Evolutionary conservation across 495 filamentous ascomycete species (phyloP).

Genomic region (Oidiodendron maius): DNA sequence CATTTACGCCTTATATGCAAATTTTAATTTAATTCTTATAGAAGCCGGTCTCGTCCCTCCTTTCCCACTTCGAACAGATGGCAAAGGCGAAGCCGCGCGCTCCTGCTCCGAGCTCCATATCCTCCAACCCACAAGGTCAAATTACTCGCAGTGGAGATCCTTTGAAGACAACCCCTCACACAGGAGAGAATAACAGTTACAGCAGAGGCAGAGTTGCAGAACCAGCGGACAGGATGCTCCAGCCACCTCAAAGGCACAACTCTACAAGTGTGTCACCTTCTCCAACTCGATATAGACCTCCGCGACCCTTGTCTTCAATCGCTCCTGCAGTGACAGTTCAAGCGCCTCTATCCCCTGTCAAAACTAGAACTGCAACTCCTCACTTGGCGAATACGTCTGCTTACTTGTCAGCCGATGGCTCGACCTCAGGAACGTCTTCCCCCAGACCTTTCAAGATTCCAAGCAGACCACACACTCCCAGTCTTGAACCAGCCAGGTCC

Average conservation of each 20-base stretch:
- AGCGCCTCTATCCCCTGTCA: conserved; percentile 70
- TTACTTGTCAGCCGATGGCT: conserved; percentile 40
- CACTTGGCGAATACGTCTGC: conserved; percentile 30
- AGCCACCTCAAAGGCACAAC: conserved; percentile 7
- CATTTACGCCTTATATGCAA: not conserved
- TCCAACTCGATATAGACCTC: conserved; percentile 17
- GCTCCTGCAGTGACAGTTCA: conserved; percentile 64
- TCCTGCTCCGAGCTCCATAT: conserved; percentile 28
- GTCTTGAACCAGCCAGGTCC: conserved; percentile 36
- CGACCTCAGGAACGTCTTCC: conserved; percentile 43
- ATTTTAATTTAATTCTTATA: conserved; percentile 26
- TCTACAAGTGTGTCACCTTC: conserved; percentile 30
- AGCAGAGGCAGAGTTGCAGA: conserved; percentile 14
- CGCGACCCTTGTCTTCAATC: conserved; percentile 8
- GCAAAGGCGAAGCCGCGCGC: conserved; percentile 40
- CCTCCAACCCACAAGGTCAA: conserved; percentile 20
- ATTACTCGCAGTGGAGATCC: conserved; percentile 4
- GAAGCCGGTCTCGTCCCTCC: conserved; percentile 84
- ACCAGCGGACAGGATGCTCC: not conserved
- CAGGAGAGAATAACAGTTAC: conserved; percentile 7
- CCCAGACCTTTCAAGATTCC: conserved; percentile 46
- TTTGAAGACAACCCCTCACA: not conserved
- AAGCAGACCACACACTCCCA: conserved; percentile 44
- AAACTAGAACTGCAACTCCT: conserved; percentile 28
- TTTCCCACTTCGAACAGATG: conserved; percentile 89